Base-by-base conservation (phyloP, 164 flowering plant genomes). In the Stephania yunnanensis region DNA sequence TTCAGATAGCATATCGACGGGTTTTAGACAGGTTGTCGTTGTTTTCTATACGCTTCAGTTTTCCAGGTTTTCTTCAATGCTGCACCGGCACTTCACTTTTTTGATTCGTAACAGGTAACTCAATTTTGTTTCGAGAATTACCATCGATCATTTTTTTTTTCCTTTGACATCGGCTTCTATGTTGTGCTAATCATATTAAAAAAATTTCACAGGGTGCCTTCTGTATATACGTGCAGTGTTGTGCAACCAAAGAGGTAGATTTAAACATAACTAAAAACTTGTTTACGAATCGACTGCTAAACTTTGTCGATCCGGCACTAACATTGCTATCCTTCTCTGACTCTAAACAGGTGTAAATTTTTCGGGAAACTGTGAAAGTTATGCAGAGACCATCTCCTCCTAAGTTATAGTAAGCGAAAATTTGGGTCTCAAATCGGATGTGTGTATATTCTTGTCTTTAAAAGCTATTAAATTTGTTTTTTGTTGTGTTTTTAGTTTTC, bases 1-100 rank as follows among this genome's bases (percentile, higher is more conserved):
- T 88, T 90, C 87, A 90, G 98, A 94, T 96, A 94, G 88, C 97
- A 85, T 76, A 19, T 10, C 19, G 78, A 7, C 10, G 9, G 9
- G 25, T 70, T 68, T 53, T 22, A 19, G 68, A 29, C 55, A 42
- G 42, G 58, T 50, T 15, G 7, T n/a, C n/a, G n/a, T 25, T 5
- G 25, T 30, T 25, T 5, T 61, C 25, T 29, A n/a, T 68, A 68
- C 46, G 2, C 22, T 50, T 50, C 46, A 15, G n/a, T 44, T 69
- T 76, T 72, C 19, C 67, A 70, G 74, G 73, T 61, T 68, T 75
- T 68, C 68, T 68, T 66, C 58, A 55, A 29, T 70, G 74, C 48
- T 7, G 71, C 52, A 44, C 25, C 48, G 9, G 71, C 52, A 44
- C 25, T n/a, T 7, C 25, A n/a, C 29, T 25, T 61, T 20, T 61